Evolutionary conservation across 2,329 filamentous ascomycete species (phyloP).

Genomic region (Diaporthe ilicicola): DNA sequence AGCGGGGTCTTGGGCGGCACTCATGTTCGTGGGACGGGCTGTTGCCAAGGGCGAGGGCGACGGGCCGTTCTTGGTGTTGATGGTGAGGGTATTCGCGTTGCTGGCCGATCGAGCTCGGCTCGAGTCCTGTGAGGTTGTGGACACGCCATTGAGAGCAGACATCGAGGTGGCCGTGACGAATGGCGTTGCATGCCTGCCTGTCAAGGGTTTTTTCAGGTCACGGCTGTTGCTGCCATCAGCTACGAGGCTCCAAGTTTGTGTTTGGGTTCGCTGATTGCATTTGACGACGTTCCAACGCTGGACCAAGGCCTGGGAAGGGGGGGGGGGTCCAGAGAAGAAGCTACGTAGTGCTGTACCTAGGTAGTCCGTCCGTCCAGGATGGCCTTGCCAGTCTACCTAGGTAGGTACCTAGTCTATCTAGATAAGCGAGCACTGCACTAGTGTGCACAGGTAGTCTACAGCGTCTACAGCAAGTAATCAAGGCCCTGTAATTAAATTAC

Average conservation of each 20-base stretch:
- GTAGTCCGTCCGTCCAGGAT: neutral
- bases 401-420: too few species aligned
- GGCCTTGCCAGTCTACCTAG: neutral
- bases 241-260: slow-evolving; percentile 18
- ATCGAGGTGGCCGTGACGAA: slow-evolving; percentile 52
- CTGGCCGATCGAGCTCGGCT: slow-evolving; percentile 35
- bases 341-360: slow-evolving; percentile 7
- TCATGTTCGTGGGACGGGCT: slow-evolving; percentile 23
- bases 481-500: too few species aligned
- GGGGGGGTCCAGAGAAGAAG: neutral
- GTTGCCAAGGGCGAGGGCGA: slow-evolving; percentile 24
- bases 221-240: slow-evolving; percentile 29
- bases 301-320: too few species aligned
- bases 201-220: slow-evolving; percentile 21
- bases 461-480: too few species aligned
- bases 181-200: slow-evolving; percentile 53
- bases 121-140: slow-evolving; percentile 39
- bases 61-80: slow-evolving; percentile 34
- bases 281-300: neutral
- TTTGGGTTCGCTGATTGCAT: neutral
- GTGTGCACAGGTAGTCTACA: too few species aligned
- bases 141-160: slow-evolving; percentile 58
- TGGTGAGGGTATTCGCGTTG: slow-evolving; percentile 33
- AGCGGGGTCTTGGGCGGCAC: slow-evolving; percentile 7
- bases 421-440: too few species aligned